These are phyloP conservation scores for Zhuliangozyma parablackwelliae DNA, from an alignment of 1,139 yeast species.

Conservation along the genomic window DNA sequence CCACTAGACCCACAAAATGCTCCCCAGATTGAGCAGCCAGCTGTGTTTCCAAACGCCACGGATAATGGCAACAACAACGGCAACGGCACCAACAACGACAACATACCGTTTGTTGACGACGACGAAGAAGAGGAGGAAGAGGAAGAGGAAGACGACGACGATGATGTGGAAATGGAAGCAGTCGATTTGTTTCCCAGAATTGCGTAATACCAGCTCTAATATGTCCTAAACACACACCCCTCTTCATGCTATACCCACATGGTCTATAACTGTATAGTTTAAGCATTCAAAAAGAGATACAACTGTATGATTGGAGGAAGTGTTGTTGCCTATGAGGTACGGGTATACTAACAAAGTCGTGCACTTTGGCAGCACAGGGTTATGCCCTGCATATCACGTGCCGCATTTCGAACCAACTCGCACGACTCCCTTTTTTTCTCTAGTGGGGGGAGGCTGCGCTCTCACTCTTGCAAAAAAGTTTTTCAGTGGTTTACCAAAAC, in stretches of 20 bases:
- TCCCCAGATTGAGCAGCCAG: slow-evolving; percentile 42
- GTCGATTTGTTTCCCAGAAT: slow-evolving; percentile 26
- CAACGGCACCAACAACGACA: slow-evolving; percentile 11
- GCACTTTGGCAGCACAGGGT: too few relatives aligned
- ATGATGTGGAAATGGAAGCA: slow-evolving; percentile 31
- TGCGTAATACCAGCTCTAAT: too few relatives aligned
- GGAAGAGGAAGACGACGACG: slow-evolving; percentile 9
- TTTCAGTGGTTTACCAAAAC: too few relatives aligned
- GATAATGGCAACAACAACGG: slow-evolving; percentile 2
- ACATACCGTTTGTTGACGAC: slow-evolving; percentile 22
- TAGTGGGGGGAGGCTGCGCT: too few relatives aligned
- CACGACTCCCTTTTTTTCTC: neutral
- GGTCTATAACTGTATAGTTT: too few relatives aligned
- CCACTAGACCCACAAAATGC: slow-evolving; percentile 24
- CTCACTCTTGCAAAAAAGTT: too few relatives aligned
- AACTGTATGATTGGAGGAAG: too few relatives aligned
- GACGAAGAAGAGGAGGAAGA: slow-evolving; percentile 34
- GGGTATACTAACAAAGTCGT: too few relatives aligned
- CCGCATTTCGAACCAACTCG: neutral
- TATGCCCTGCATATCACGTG: neutral
- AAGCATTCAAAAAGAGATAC: too few relatives aligned
- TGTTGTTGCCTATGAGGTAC: too few relatives aligned
- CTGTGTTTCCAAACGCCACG: slow-evolving; percentile 32
- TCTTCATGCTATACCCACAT: too few relatives aligned
- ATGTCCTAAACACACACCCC: too few relatives aligned